phyloP scores from a whole-genome alignment of 371 early-diverging fungal species.

The Spiromyces aspiralis region DNA sequence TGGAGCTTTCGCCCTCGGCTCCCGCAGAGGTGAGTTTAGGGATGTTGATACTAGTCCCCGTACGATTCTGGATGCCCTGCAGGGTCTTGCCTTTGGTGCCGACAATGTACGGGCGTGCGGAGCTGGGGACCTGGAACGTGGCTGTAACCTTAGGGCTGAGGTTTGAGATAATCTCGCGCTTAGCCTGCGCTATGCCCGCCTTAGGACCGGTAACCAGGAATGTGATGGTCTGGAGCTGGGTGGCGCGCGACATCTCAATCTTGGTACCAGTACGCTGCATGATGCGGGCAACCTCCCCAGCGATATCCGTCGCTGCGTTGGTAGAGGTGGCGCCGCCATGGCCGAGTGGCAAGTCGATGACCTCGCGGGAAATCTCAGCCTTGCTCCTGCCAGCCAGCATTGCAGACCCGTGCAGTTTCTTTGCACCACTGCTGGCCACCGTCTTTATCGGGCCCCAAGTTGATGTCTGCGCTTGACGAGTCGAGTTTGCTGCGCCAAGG shows the following conservation, averaged over 20 bases:
- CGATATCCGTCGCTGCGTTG: conserved; percentile 37
- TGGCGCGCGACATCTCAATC: conserved; percentile 73
- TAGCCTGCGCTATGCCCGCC: conserved; percentile 59
- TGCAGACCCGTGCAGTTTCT: conserved; percentile 5
- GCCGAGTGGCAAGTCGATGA: conserved; percentile 40
- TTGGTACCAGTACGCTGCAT: conserved; percentile 52
- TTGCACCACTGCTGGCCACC: not conserved
- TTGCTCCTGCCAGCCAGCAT: conserved; percentile 12
- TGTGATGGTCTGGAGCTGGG: conserved; percentile 55
- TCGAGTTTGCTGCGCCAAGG: conserved; percentile 36
- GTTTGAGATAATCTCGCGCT: conserved; percentile 53
- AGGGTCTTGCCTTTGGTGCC: conserved; percentile 73
- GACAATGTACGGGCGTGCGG: conserved; percentile 63
- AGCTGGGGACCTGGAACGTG: conserved; percentile 55
- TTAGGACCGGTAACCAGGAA: conserved; percentile 69
- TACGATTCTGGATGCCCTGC: conserved; percentile 51
- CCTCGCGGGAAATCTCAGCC: conserved; percentile 29
- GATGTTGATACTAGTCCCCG: conserved; percentile 61
- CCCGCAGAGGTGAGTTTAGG: conserved; percentile 31
- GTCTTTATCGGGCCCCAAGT: conserved; percentile 8
- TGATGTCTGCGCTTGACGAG: conserved; percentile 6
- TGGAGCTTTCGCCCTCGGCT: conserved; percentile 29
- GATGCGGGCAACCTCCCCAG: conserved; percentile 55
- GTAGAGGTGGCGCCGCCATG: conserved; percentile 15
- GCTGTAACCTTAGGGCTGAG: conserved; percentile 57